These are phyloP conservation scores for Cucurbita moschata DNA, from an alignment of 306 rosid species.

Conservation along the genomic window DNA sequence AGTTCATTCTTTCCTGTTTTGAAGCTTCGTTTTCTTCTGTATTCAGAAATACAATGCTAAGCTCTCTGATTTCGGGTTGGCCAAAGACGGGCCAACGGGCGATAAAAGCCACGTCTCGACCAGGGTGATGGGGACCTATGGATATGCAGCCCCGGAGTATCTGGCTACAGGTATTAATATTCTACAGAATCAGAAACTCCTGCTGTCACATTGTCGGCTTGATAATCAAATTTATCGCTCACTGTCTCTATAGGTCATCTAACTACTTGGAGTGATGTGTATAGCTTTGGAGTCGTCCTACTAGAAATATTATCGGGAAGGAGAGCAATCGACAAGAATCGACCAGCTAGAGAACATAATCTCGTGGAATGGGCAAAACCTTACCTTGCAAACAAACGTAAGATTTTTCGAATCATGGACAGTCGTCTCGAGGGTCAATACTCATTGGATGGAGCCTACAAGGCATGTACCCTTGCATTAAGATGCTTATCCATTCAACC, in stretches of 20 bases:
- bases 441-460: slow-evolving; percentile 26
- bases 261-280: slow-evolving; percentile 48
- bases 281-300: slow-evolving; percentile 53
- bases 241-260: slow-evolving; percentile 32
- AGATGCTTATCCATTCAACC: slow-evolving; percentile 35
- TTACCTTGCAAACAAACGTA: slow-evolving; percentile 36
- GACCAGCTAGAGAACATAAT: slow-evolving; percentile 45
- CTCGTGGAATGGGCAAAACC: slow-evolving; percentile 61
- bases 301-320: slow-evolving; percentile 51
- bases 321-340: slow-evolving; percentile 47
- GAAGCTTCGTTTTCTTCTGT: slow-evolving; percentile 8
- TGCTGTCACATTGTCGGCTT: background rate
- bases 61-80: slow-evolving; percentile 67
- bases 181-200: background rate
- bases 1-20: background rate
- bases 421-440: slow-evolving; percentile 56
- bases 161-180: slow-evolving; percentile 37
- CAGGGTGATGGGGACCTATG: slow-evolving; percentile 48
- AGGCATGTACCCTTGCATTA: slow-evolving; percentile 29
- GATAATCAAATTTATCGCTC: background rate
- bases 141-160: slow-evolving; percentile 63
- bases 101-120: slow-evolving; percentile 58
- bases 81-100: slow-evolving; percentile 58
- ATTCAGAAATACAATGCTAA: slow-evolving; percentile 42
- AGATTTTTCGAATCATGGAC: slow-evolving; percentile 32